Evolutionary conservation across 805 yeast species (phyloP).

Genomic region (Saturnispora bothae): DNA sequence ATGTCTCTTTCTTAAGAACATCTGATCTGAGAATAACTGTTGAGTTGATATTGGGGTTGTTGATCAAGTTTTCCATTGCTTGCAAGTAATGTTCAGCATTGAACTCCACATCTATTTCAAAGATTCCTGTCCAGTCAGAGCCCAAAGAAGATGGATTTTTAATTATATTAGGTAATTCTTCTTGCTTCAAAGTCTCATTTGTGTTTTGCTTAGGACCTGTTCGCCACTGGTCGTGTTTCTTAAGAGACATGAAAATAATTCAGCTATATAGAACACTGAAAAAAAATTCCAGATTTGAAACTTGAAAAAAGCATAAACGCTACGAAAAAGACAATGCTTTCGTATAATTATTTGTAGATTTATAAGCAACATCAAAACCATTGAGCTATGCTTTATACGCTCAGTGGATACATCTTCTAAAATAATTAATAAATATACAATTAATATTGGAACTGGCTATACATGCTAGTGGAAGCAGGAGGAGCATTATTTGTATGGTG

Average conservation of each 20-base stretch:
- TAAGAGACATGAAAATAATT: constrained; percentile 2
- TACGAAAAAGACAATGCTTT: too few species aligned
- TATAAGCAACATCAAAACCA: too few species aligned
- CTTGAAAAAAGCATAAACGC: too few species aligned
- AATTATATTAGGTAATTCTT: constrained; percentile 31
- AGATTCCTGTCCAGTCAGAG: constrained; percentile 51
- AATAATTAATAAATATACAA: too few species aligned
- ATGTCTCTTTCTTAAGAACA: constrained; percentile 44
- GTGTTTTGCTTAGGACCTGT: constrained; percentile 12
- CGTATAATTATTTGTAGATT: too few species aligned
- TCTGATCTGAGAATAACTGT: constrained; percentile 87
- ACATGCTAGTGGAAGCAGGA: too few species aligned
- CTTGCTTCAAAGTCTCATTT: constrained; percentile 15
- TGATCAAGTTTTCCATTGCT: constrained; percentile 72
- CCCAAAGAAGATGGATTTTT: constrained; percentile 40
- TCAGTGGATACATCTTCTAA: too few species aligned
- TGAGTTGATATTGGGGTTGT: constrained; percentile 84
- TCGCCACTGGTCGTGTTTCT: constrained; percentile 14
- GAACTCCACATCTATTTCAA: constrained; percentile 39
- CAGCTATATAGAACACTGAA: too few species aligned
- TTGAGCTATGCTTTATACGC: too few species aligned
- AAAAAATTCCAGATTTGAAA: too few species aligned
- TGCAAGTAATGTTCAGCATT: constrained; percentile 46
- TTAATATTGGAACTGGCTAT: too few species aligned
- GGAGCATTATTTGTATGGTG: too few species aligned